phyloP scores from a whole-genome alignment of 1,284 basidiomycete genomes.

The Melanopsichium pennsylvanicum region DNA sequence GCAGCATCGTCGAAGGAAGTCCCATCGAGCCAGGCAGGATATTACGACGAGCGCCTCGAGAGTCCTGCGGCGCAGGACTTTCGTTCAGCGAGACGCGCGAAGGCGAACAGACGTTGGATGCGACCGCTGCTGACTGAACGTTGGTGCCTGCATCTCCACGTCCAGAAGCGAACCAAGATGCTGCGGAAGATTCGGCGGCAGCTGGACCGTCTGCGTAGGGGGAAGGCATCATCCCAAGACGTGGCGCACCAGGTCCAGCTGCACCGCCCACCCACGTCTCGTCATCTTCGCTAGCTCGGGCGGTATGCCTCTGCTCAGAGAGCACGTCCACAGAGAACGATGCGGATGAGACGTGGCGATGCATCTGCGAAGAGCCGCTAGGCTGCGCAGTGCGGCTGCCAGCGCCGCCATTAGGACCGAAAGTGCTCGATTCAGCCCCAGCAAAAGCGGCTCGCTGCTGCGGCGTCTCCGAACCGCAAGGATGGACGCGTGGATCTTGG shows the following conservation, averaged over 20 bases:
- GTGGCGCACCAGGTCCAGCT: constrained; percentile 15
- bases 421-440: neutral
- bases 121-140: neutral
- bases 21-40: constrained; percentile 37
- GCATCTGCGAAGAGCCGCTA: constrained; percentile 10
- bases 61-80: constrained; percentile 6
- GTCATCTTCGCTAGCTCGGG: constrained; percentile 16
- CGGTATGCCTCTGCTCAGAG: constrained; percentile 9
- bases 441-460: neutral
- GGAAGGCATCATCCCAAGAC: constrained; percentile 29
- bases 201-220: constrained; percentile 11
- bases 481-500: neutral
- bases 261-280: constrained; percentile 13
- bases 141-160: neutral
- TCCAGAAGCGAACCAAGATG: constrained; percentile 15
- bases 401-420: neutral
- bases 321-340: constrained; percentile 15
- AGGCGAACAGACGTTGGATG: constrained; percentile 16
- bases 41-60: constrained; percentile 18
- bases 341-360: constrained; percentile 14
- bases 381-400: neutral
- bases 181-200: constrained; percentile 10
- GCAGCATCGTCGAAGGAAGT: constrained; percentile 37
- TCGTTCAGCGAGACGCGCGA: constrained; percentile 15
- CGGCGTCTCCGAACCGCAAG: neutral